Conservation (phyloP, 768 basidiomycete species). For the Hemileccinum impolitum region DNA sequence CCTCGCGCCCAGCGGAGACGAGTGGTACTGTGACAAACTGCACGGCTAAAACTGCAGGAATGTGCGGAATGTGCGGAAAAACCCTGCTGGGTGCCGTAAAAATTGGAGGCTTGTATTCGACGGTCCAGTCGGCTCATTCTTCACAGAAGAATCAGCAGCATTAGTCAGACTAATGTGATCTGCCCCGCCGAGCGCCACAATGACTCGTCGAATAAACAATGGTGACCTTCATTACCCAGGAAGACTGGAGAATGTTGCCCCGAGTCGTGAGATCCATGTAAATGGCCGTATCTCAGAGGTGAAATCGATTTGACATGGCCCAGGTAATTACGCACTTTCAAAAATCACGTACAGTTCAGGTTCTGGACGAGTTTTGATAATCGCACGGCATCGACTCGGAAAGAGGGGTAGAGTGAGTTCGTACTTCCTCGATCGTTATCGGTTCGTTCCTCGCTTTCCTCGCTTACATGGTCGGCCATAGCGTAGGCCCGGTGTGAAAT, state of each 20-base stretch:
- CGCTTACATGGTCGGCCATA: conserved; percentile 1
- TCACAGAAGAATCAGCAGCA: conserved; percentile 10
- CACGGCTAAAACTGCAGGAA: background rate
- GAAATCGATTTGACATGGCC: background rate
- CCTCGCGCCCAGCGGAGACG: background rate
- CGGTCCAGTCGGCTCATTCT: conserved; percentile 3
- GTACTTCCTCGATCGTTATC: background rate
- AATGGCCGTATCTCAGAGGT: background rate
- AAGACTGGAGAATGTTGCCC: background rate
- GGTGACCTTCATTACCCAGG: background rate
- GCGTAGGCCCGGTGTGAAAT: background rate
- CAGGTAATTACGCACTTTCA: background rate
- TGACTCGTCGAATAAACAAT: conserved; percentile 2
- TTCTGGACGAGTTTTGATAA: conserved; percentile 2
- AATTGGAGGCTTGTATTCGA: conserved; percentile 3
- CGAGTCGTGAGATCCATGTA: background rate
- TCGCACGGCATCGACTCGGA: background rate
- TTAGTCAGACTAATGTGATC: conserved; percentile 9
- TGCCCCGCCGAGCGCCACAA: background rate
- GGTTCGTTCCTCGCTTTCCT: conserved; percentile 4
- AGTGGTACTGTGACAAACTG: background rate
- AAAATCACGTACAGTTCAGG: conserved; percentile 18
- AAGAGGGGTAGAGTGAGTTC: background rate
- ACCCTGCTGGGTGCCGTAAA: conserved; percentile 20
- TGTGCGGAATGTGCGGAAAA: background rate